Conservation (phyloP, 176 grass and related monocot genomes). For the Aegilops tauschii region DNA sequence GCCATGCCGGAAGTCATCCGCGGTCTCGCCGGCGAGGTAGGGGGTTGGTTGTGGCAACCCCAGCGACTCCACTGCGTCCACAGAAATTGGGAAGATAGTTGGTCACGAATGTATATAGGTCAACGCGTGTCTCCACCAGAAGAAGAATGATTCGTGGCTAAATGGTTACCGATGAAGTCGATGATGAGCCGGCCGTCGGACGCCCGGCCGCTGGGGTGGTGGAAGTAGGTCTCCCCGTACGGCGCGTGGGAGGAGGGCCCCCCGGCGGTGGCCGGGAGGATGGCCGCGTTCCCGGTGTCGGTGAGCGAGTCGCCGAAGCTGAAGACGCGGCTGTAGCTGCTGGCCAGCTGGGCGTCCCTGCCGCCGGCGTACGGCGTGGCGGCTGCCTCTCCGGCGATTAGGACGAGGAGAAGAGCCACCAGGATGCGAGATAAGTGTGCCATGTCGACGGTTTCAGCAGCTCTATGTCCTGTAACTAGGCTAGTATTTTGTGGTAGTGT, state of each 20-base stretch:
- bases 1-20: conserved; percentile 47
- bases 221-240: conserved; percentile 29
- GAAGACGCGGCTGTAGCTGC: conserved; percentile 12
- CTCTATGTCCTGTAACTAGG: neutral
- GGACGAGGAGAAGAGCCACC: neutral
- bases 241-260: neutral
- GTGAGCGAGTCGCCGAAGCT: conserved; percentile 28
- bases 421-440: neutral
- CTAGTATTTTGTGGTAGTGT: neutral
- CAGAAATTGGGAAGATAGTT: neutral
- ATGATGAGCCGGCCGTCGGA: conserved; percentile 27
- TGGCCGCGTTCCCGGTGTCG: conserved; percentile 20
- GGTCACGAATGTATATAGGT: neutral
- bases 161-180: conserved; percentile 41
- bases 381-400: neutral
- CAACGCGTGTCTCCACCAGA: neutral
- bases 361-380: neutral
- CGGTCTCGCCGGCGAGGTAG: conserved; percentile 50
- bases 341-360: neutral
- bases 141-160: neutral
- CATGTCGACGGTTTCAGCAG: neutral
- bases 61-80: conserved; percentile 39
- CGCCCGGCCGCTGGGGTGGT: conserved; percentile 29
- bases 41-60: conserved; percentile 33
- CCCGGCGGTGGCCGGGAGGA: neutral